Evolutionary conservation across 164 flowering plant genomes (phyloP).

Genomic region (Vitis amurensis): DNA sequence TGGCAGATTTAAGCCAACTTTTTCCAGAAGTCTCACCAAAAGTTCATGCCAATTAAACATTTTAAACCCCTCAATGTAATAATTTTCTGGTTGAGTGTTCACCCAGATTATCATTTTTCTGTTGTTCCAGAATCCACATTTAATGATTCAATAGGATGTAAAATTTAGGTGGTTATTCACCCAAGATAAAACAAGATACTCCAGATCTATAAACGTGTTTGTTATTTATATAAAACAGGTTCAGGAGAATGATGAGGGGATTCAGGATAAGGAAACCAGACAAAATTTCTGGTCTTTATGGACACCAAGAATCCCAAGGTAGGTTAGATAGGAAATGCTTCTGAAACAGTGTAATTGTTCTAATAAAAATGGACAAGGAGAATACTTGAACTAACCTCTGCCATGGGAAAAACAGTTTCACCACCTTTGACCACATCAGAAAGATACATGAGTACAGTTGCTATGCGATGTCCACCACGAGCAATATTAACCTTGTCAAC

Average conservation of each 20-base stretch:
- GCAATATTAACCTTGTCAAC: conserved; percentile 81
- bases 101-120: too few species aligned
- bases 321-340: background rate
- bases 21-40: background rate
- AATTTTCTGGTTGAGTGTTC: too few species aligned
- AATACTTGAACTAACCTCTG: conserved; percentile 68
- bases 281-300: too few species aligned
- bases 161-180: background rate
- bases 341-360: background rate
- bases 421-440: conserved; percentile 86
- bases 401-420: conserved; percentile 90
- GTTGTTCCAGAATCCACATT: too few species aligned
- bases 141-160: background rate
- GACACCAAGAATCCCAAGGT: too few species aligned
- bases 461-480: conserved; percentile 91
- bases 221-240: too few species aligned
- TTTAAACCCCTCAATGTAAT: too few species aligned
- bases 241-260: background rate
- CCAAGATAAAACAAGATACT: background rate
- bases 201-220: background rate
- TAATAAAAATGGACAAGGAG: background rate
- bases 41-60: too few species aligned
- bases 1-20: too few species aligned
- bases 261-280: too few species aligned
- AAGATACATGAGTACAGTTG: conserved; percentile 96